Evolutionary conservation across 306 rosid species (phyloP), one percentile per base, ranked within the genome.

Genomic region (Argentina anserina): DNA sequence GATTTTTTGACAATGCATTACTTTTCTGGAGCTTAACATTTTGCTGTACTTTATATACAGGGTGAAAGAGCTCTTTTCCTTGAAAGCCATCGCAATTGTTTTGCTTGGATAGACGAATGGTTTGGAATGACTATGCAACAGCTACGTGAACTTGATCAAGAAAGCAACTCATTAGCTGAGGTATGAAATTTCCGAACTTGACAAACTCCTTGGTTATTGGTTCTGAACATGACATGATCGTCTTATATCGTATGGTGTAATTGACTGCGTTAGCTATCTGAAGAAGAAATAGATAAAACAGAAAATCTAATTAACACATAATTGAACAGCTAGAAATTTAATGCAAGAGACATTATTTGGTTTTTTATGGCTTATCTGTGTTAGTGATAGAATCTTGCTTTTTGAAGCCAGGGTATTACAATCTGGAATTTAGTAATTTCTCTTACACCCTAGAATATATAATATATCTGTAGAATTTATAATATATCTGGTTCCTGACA

Each of bases 51-150:
- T 70, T 65, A 21, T 33, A 33, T 65, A 61, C 41, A 83, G 86
- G 86, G 81, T 63, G 84, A 83, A 79, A 80, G 79, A 63, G 84
- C 86, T 20, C 84, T 83, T 62, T 83, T 79, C 65, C 65, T 72
- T 65, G 84, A 83, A 72, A 83, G 86, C 28, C 84, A 83, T 67
- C 73, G 74, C 25, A 83, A 78, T 56, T 83, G 86, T 65, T 79
- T 76, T 62, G 59, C 79, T 53, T 83, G 86, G 86, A 79, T 83
- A 5, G 86, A 83, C 66, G 79, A 79, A 67, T 83, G 86, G 86
- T 80, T 63, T 13, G 86, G 86, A 40, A 68, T 83, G 86, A 79
- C 86, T 21, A 43, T 76, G 28, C 62, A 76, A 45, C 81, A 79
- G 28, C 60, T 83, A 67, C 84, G 63, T 40, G 74, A 83, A 69